Evolutionary conservation across 2,329 filamentous ascomycete species (phyloP).

Genomic region (Talaromyces sp.): DNA sequence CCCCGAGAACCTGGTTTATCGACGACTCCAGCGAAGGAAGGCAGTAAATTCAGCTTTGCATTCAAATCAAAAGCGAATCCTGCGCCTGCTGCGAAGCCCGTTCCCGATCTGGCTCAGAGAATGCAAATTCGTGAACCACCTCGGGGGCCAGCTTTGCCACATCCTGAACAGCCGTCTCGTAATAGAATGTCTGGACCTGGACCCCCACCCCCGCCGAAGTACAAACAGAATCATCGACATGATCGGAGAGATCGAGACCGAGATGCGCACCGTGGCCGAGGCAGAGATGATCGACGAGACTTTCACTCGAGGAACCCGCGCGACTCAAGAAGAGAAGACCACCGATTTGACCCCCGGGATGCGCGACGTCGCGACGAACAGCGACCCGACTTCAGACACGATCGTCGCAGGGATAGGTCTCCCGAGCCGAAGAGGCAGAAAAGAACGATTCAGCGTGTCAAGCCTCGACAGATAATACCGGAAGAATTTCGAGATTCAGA

Average conservation of each 20-base stretch:
- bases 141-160: conserved; percentile 37
- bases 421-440: conserved; percentile 55
- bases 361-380: conserved; percentile 36
- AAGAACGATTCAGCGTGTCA: conserved; percentile 64
- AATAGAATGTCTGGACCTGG: conserved; percentile 35
- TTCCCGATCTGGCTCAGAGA: conserved; percentile 45
- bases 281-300: conserved; percentile 27
- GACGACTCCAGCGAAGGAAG: conserved; percentile 45
- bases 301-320: conserved; percentile 33
- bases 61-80: conserved; percentile 73
- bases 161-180: conserved; percentile 29
- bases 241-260: conserved; percentile 42
- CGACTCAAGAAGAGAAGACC: conserved; percentile 35
- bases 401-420: conserved; percentile 47
- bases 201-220: conserved; percentile 33
- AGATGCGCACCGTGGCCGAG: conserved; percentile 19
- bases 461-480: conserved; percentile 64
- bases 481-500: conserved; percentile 71
- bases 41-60: conserved; percentile 83
- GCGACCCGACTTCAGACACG: conserved; percentile 30
- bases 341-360: conserved; percentile 37
- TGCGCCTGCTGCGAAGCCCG: conserved; percentile 48
- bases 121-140: conserved; percentile 40
- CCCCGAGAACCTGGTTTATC: conserved; percentile 49
- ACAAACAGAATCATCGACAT: conserved; percentile 35